Percentiles rank a stretch among this genome's conserved stretches.
phyloP scores from a whole-genome alignment of 352 stramenopile species.

The Plasmopara muralis region DNA sequence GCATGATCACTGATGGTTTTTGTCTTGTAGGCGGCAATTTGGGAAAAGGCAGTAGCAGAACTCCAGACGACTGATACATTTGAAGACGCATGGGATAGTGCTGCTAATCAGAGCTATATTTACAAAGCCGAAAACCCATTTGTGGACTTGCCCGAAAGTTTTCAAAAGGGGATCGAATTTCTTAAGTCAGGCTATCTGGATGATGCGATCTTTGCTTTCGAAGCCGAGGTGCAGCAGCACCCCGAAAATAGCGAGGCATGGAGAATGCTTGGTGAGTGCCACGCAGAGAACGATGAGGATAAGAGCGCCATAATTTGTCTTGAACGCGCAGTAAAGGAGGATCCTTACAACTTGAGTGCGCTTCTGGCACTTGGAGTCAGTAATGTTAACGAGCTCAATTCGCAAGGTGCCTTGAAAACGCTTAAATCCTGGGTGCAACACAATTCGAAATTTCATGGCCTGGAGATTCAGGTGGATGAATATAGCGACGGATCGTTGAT shows the following conservation, averaged over 20 bases:
- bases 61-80: constrained; percentile 65
- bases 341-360: constrained; percentile 93
- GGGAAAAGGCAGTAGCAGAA: constrained; percentile 74
- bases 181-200: constrained; percentile 89
- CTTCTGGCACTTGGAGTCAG: constrained; percentile 91
- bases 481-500: constrained; percentile 88
- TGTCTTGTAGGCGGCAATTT: constrained; percentile 48
- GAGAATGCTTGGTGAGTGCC: constrained; percentile 91
- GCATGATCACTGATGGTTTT: constrained; percentile 2
- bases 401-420: constrained; percentile 87
- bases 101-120: constrained; percentile 49
- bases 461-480: constrained; percentile 84
- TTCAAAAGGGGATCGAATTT: constrained; percentile 65
- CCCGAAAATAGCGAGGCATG: constrained; percentile 92
- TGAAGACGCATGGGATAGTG: constrained; percentile 65
- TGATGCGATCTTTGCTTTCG: constrained; percentile 92
- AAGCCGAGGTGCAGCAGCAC: constrained; percentile 91
- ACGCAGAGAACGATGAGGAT: constrained; percentile 96
- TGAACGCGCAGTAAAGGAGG: constrained; percentile 89
- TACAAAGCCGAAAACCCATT: constrained; percentile 79
- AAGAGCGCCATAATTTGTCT: constrained; percentile 93
- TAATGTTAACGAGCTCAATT: constrained; percentile 96
- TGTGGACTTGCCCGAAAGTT: constrained; percentile 56
- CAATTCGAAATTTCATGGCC: constrained; percentile 95
- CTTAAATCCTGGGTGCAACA: constrained; percentile 95